phyloP scores from a whole-genome alignment of 805 yeast genomes.

The Candida nonsorbophila region DNA sequence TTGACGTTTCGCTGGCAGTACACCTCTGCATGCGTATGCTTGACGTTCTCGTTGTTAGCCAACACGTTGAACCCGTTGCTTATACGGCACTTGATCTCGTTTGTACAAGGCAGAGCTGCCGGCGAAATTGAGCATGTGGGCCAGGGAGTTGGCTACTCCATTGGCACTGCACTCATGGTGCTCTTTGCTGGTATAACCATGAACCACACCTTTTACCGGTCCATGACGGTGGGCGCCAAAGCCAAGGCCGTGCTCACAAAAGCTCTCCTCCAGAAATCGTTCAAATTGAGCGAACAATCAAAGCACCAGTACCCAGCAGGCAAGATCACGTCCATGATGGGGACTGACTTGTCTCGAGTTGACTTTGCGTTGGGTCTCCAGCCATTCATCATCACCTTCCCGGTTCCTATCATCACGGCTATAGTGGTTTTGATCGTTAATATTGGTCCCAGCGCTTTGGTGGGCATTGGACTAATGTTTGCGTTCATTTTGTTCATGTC shows the following conservation, averaged over 20 bases:
- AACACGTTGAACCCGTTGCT: constrained; percentile 31
- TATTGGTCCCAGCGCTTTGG: constrained; percentile 66
- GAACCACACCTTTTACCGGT: constrained; percentile 57
- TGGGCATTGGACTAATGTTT: constrained; percentile 56
- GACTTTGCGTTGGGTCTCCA: constrained; percentile 68
- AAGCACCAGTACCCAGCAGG: constrained; percentile 59
- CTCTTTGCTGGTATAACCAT: constrained; percentile 27
- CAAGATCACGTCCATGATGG: constrained; percentile 67
- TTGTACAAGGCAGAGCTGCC: constrained; percentile 19
- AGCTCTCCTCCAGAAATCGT: constrained; percentile 62
- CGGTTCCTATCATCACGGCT: constrained; percentile 57
- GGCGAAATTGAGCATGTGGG: constrained; percentile 22
- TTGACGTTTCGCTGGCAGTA: constrained; percentile 7
- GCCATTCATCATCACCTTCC: constrained; percentile 60
- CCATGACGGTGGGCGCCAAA: constrained; percentile 63
- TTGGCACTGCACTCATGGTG: constrained; percentile 26
- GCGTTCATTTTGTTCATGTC: constrained; percentile 46
- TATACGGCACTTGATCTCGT: constrained; percentile 26
- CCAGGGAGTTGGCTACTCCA: constrained; percentile 32
- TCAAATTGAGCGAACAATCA: constrained; percentile 52
- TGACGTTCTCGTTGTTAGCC: constrained; percentile 28
- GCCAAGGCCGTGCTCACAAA: constrained; percentile 67
- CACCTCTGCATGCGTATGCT: constrained; percentile 17
- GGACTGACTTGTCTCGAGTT: constrained; percentile 75
- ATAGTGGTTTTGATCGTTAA: constrained; percentile 58